Base-by-base conservation (phyloP, 257 asterid genomes). In the Perilla frutescens region DNA sequence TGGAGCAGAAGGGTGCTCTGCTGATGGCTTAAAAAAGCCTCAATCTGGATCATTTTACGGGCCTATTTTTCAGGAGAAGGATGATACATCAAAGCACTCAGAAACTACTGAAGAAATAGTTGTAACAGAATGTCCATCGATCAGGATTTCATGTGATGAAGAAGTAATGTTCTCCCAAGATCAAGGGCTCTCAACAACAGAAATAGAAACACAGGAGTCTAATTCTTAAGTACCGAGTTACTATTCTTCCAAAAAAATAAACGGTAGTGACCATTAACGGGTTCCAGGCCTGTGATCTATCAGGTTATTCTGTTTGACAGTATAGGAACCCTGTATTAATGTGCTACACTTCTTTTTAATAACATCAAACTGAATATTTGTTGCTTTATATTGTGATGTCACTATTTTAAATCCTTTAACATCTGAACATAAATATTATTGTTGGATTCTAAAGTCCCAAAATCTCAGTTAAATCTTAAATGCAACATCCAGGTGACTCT, bases 1-100 rank as follows among this genome's bases (percentile, higher is more conserved):
- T 9, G 54, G 54, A 26, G 69, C 2, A 7, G 20, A 62, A 6
- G 56, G 50, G 36, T 65, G 70, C 56, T 50, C 73, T 59, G 11
- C 44, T 47, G 70, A 65, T 45, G 70, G 57, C 43, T 31, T 56
- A 11, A 32, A 65, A 65, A 14, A 65, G 70, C 6, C 58, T 34
- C 37, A 34, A 72, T 36, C 66, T 79, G 2, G 86, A 81, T 13
- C 79, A 81, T 57, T 84, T 84, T 44, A 70, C 34, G 80, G 86
- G 89, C 41, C 71, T 81, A 20, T 81, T 81, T 32, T 66, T 81
- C 1, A 72, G 37, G 37, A 34, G 37, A 34, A 34, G 1, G 37
- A 34, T 34, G 37, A 34, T 34, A 0, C 1, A 34, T 34, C 37
- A 11, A 41, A 32, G 12, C 49, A 12, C 4, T 58, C 29, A 11